phyloP scores from a whole-genome alignment of 768 basidiomycete species.

The Boletus sp. region DNA sequence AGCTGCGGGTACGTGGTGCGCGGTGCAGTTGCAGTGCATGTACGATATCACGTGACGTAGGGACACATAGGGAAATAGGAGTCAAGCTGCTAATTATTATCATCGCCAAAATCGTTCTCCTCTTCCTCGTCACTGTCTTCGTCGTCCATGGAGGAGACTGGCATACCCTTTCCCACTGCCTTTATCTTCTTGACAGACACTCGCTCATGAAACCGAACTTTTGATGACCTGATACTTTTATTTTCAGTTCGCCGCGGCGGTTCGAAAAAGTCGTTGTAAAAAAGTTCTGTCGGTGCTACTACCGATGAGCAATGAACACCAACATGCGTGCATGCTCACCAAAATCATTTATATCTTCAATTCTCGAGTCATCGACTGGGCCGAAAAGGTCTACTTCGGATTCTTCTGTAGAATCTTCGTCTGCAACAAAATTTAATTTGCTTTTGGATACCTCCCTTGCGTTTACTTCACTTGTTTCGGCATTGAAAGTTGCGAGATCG shows the following conservation, averaged over 20 bases:
- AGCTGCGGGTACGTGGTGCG: constrained; percentile 1
- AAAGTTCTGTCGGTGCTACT: constrained; percentile 45
- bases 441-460: constrained; percentile 61
- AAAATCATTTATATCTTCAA: constrained; percentile 42
- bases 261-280: constrained; percentile 82
- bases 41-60: constrained; percentile 13
- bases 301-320: neutral
- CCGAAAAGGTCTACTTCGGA: constrained; percentile 67
- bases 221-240: constrained; percentile 28
- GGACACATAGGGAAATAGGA: neutral
- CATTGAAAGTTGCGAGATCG: constrained; percentile 82
- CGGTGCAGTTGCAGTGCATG: too few species aligned
- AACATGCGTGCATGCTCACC: constrained; percentile 34
- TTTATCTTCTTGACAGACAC: constrained; percentile 83
- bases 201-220: constrained; percentile 78
- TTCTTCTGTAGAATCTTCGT: constrained; percentile 51
- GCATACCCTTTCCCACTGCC: constrained; percentile 62
- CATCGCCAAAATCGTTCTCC: constrained; percentile 33
- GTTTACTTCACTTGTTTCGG: constrained; percentile 78
- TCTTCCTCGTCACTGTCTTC: constrained; percentile 39
- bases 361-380: constrained; percentile 46
- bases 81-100: constrained; percentile 20
- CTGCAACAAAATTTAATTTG: constrained; percentile 50
- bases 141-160: constrained; percentile 42
- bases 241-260: constrained; percentile 41